Base-by-base conservation (phyloP, 2,329 filamentous ascomycete genomes). In the Colletotrichum sojae region DNA sequence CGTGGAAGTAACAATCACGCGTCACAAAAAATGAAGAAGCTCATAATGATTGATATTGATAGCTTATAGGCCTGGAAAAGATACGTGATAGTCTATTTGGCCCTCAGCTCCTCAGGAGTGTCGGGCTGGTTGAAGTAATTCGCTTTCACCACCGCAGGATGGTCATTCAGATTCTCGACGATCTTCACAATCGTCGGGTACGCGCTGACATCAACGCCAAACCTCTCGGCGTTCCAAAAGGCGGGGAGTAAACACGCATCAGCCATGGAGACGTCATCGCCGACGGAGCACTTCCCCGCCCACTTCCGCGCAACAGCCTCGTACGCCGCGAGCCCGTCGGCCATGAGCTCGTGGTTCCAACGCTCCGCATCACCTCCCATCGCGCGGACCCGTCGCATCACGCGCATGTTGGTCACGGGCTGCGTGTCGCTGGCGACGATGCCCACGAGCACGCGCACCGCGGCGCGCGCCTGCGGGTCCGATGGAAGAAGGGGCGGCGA, bases 371-470 rank as follows among this genome's bases (percentile, higher is more conserved):
- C 82, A 1, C 77, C 79, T 0, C 82, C 84, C 0, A 88, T 73
- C 0, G 77, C 77, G 4, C 81, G 80, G 2, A 90, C 80, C 0
- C 82, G 81, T 54, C 83, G 82, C 72, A 88, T 80, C 45, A 89
- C 84, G 9, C 83, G 81, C 18, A 88, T 75, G 72, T 90, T 90
- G 1, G 89, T 90, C 1, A 89, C 82, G 6, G 90, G 89, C 76
- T 91, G 89, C 5, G 86, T 82, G 70, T 91, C 90, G 31, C 82
- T 80, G 6, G 83, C 82, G 31, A 91, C 78, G n/a, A 91, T 86
- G 59, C 80, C 75, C 4, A 84, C 83, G 9, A 92, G 78, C 4
- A 85, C 83, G 16, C 89, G 84, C 0, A 88, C 86, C 3, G 78
- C 75, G 0, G 88, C 88, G 18, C 89, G 82, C 0, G 72, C 74